Conservation (phyloP, 2,329 filamentous ascomycete species). For the Fonsecaea pugnacius region DNA sequence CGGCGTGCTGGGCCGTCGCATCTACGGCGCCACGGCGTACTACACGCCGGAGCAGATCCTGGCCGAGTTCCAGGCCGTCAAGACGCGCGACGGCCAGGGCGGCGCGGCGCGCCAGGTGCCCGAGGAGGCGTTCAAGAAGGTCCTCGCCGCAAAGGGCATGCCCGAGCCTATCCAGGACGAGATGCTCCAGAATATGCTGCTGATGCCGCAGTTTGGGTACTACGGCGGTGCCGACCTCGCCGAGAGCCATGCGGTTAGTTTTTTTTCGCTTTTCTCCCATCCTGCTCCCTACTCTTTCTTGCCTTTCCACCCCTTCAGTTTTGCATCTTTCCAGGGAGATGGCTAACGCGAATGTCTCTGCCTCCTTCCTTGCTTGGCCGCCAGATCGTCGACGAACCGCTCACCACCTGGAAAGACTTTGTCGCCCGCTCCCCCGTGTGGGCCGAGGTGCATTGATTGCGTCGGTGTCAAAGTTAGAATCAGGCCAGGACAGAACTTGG, state of each 20-base stretch:
- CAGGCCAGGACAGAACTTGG: not conserved
- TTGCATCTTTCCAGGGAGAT: not conserved
- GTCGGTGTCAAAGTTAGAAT: not conserved
- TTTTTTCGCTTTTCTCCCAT: not conserved
- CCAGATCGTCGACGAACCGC: constrained; percentile 11
- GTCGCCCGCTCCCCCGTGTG: constrained; percentile 10
- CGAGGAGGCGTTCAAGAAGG: constrained; percentile 49
- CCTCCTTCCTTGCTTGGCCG: too few species aligned
- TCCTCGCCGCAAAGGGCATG: constrained; percentile 45
- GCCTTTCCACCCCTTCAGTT: not conserved
- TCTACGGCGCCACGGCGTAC: constrained; percentile 51
- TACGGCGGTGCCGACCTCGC: constrained; percentile 48
- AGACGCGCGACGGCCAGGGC: constrained; percentile 22
- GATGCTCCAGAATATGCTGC: constrained; percentile 58
- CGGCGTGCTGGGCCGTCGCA: constrained; percentile 41
- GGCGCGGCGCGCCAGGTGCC: constrained; percentile 46
- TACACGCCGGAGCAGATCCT: constrained; percentile 48
- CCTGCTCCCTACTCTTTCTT: not conserved
- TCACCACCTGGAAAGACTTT: constrained; percentile 15
- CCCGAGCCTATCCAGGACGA: constrained; percentile 46
- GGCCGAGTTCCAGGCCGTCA: constrained; percentile 45
- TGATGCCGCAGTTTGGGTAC: constrained; percentile 59
- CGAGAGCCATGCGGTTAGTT: constrained; percentile 15
- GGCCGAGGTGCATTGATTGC: constrained; percentile 9
- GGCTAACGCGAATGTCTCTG: not conserved